phyloP scores from a whole-genome alignment of 192 early-diverging fungal genomes.

The Phlyctochytrium planicorne region DNA sequence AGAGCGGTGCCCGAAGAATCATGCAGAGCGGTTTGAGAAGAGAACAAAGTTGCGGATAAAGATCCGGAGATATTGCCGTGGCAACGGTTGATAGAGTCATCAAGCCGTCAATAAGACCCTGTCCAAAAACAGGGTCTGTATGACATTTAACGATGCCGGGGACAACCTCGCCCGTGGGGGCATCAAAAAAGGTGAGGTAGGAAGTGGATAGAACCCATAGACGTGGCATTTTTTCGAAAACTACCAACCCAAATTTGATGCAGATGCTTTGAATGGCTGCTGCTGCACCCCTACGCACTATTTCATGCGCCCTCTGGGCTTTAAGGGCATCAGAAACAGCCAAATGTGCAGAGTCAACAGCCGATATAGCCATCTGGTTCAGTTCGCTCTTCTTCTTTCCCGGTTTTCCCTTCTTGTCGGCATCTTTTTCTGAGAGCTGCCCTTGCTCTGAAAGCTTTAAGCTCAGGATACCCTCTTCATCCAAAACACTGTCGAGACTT shows the following conservation, averaged over 20 bases:
- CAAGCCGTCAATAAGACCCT: constrained; percentile 76
- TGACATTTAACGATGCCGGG: constrained; percentile 28
- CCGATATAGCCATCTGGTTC: constrained; percentile 7
- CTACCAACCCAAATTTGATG: constrained; percentile 56
- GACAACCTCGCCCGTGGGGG: constrained; percentile 11
- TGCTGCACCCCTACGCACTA: constrained; percentile 44
- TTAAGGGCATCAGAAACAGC: constrained; percentile 18
- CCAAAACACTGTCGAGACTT: constrained; percentile 14
- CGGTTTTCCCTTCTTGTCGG: constrained; percentile 6
- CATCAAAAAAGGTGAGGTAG: constrained; percentile 39
- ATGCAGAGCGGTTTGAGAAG: constrained; percentile 67
- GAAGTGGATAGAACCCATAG: constrained; percentile 62
- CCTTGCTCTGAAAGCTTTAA: constrained; percentile 22
- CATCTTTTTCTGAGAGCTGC: constrained; percentile 23
- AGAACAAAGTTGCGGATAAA: constrained; percentile 57
- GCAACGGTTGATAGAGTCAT: constrained; percentile 68
- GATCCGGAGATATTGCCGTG: constrained; percentile 45
- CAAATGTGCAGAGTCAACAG: constrained; percentile 15
- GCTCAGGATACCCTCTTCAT: constrained; percentile 23
- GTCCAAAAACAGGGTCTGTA: constrained; percentile 41
- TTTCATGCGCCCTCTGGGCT: constrained; percentile 10
- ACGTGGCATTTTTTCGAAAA: constrained; percentile 73
- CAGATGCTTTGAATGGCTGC: constrained; percentile 59
- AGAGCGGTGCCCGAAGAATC: constrained; percentile 64
- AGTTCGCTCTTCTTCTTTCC: constrained; percentile 11